These are phyloP conservation scores for Clavispora phyllophila DNA, from an alignment of 805 yeast genomes.

Conservation along the genomic window DNA sequence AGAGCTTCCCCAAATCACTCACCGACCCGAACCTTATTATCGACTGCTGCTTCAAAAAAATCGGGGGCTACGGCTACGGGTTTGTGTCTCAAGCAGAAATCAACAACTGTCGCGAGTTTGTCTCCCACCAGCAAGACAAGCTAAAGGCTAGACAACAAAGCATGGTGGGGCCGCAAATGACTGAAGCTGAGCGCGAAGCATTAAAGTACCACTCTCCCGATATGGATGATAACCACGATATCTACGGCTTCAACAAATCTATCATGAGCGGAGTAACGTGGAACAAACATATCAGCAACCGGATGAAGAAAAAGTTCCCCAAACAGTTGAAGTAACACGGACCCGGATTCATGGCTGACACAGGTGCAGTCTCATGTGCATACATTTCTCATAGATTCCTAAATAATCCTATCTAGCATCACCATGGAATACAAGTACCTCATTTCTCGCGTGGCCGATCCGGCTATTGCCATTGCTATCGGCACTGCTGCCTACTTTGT, in stretches of 20 bases:
- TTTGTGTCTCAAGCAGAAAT: slow-evolving; percentile 80
- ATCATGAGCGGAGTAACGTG: slow-evolving; percentile 56
- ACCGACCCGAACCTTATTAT: slow-evolving; percentile 66
- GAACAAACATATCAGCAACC: slow-evolving; percentile 55
- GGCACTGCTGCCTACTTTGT: slow-evolving; percentile 62
- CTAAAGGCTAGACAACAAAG: slow-evolving; percentile 23
- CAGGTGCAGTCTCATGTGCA: not conserved
- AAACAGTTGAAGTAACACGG: not conserved
- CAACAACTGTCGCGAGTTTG: slow-evolving; percentile 71
- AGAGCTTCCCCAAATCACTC: slow-evolving; percentile 69
- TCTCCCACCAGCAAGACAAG: slow-evolving; percentile 53
- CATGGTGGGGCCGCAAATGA: slow-evolving; percentile 29
- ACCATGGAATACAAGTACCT: slow-evolving; percentile 42
- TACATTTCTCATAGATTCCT: not conserved
- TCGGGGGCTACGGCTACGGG: slow-evolving; percentile 61
- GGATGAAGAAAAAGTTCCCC: slow-evolving; percentile 37
- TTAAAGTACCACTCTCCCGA: slow-evolving; percentile 15
- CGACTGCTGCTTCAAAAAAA: slow-evolving; percentile 70
- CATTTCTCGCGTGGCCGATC: slow-evolving; percentile 54
- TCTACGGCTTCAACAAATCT: slow-evolving; percentile 39
- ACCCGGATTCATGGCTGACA: not conserved
- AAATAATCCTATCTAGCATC: not conserved
- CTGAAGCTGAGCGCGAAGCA: slow-evolving; percentile 34
- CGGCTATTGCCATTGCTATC: slow-evolving; percentile 55
- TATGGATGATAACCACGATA: slow-evolving; percentile 34